Evolutionary conservation across 2,329 filamentous ascomycete genomes (phyloP).

Genomic region (Cadophora sp.): DNA sequence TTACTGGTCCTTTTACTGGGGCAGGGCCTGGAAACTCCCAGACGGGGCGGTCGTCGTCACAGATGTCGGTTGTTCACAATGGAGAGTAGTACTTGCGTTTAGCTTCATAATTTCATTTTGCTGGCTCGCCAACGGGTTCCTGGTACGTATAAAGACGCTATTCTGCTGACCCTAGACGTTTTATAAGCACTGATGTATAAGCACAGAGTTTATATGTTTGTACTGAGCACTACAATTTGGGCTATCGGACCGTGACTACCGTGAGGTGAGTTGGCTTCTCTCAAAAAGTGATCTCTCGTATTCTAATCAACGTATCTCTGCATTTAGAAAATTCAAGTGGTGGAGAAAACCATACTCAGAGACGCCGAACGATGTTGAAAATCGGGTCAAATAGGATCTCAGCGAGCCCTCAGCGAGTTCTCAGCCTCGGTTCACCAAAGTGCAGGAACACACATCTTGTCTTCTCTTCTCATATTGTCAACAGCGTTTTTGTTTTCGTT

Average conservation of each 20-base stretch:
- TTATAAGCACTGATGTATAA: not conserved
- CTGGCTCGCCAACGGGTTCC: not conserved
- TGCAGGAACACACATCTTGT: not conserved
- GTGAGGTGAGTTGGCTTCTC: not conserved
- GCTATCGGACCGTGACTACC: not conserved
- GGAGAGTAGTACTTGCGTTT: constrained; percentile 3
- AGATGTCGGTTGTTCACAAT: not conserved
- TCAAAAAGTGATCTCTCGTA: not conserved
- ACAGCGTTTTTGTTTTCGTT: not conserved
- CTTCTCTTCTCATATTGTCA: constrained; percentile 4
- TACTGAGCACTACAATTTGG: not conserved
- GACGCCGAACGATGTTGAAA: not conserved
- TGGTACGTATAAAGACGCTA: constrained; percentile 2
- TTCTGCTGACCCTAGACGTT: not conserved
- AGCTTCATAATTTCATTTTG: constrained; percentile 3
- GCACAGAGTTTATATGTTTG: constrained; percentile 3
- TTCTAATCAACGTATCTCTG: not conserved
- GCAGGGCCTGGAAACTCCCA: not conserved
- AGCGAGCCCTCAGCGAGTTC: not conserved
- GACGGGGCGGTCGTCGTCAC: not conserved
- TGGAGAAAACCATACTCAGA: not conserved
- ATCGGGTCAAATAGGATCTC: not conserved
- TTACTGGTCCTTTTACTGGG: constrained; percentile 2
- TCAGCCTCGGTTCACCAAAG: not conserved
- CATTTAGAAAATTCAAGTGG: constrained; percentile 1